Percentiles rank a stretch among this genome's conserved stretches.
These are phyloP conservation scores for Coemansia sp. DNA, from an alignment of 192 early-diverging fungal species.

Conservation along the genomic window DNA sequence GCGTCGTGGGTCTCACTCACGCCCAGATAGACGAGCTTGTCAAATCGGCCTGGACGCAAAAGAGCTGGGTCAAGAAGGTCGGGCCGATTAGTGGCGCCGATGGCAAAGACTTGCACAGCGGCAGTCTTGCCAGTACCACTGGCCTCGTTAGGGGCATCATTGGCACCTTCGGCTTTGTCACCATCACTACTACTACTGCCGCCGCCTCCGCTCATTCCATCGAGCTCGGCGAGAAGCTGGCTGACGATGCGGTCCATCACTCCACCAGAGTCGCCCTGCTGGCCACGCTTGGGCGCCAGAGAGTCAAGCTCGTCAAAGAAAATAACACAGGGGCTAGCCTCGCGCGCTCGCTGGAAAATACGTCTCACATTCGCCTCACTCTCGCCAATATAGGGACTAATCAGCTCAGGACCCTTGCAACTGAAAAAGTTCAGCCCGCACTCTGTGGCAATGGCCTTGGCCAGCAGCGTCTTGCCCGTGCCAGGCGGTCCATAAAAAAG, in stretches of 20 bases:
- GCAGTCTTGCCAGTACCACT: conserved; percentile 45
- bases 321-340: conserved; percentile 96
- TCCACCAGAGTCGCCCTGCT: conserved; percentile 97
- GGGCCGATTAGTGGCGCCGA: conserved; percentile 98
- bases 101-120: conserved; percentile 84
- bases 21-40: conserved; percentile 94
- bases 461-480: conserved; percentile 97
- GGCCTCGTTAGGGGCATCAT: conserved; percentile 35
- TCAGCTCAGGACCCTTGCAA: conserved; percentile 95
- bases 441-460: conserved; percentile 97
- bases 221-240: conserved; percentile 94
- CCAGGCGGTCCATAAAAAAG: conserved; percentile 97
- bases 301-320: conserved; percentile 99
- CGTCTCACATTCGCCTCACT: conserved; percentile 95
- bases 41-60: conserved; percentile 93
- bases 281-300: conserved; percentile 95
- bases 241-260: conserved; percentile 99
- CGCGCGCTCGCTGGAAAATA: conserved; percentile 94
- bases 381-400: conserved; percentile 99
- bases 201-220: conserved; percentile 73
- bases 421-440: conserved; percentile 98
- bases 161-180: conserved; percentile 43
- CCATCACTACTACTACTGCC: conserved; percentile 31
- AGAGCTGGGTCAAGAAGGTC: conserved; percentile 94
- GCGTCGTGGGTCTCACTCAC: conserved; percentile 86